A percentile compares a stretch with the other conserved stretches of the same genome.
These are phyloP conservation scores for Xylariaceae sp. DNA, from an alignment of 2,329 filamentous ascomycete species.

Conservation along the genomic window DNA sequence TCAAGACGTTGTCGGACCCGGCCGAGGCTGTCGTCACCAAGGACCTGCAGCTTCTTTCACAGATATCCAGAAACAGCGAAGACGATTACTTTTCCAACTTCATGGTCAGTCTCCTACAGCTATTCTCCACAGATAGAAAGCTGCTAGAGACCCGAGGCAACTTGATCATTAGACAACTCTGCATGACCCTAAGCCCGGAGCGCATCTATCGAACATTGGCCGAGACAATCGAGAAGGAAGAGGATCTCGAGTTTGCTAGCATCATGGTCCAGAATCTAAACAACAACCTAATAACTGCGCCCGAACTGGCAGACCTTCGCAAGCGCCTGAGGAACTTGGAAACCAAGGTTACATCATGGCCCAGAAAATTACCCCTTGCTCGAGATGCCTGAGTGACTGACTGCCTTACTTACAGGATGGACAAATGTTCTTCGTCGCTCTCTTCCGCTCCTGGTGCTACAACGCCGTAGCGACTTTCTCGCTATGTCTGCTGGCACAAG, in stretches of 20 bases:
- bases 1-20: conserved; percentile 94
- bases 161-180: conserved; percentile 91
- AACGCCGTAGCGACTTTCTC: conserved; percentile 98
- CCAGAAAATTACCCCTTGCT: neutral
- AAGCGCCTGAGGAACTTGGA: conserved; percentile 88
- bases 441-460: conserved; percentile 97
- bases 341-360: conserved; percentile 58
- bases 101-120: conserved; percentile 91
- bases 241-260: conserved; percentile 96
- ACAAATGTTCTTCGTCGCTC: conserved; percentile 86
- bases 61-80: conserved; percentile 94
- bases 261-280: conserved; percentile 99
- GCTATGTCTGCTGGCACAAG: conserved; percentile 88
- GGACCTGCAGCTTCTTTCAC: conserved; percentile 86
- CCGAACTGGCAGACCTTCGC: conserved; percentile 83
- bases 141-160: conserved; percentile 90
- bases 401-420: conserved; percentile 59
- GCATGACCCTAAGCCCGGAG: conserved; percentile 86
- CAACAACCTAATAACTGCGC: conserved; percentile 97
- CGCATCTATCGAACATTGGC: conserved; percentile 93
- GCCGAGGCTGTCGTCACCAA: conserved; percentile 94
- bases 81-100: conserved; percentile 97
- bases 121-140: conserved; percentile 91
- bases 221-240: conserved; percentile 94
- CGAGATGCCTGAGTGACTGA: conserved; percentile 8